Percentiles rank a stretch among this genome's conserved stretches.
Conservation (phyloP, 345 rosid species). For the Eucalyptus cloeziana region DNA sequence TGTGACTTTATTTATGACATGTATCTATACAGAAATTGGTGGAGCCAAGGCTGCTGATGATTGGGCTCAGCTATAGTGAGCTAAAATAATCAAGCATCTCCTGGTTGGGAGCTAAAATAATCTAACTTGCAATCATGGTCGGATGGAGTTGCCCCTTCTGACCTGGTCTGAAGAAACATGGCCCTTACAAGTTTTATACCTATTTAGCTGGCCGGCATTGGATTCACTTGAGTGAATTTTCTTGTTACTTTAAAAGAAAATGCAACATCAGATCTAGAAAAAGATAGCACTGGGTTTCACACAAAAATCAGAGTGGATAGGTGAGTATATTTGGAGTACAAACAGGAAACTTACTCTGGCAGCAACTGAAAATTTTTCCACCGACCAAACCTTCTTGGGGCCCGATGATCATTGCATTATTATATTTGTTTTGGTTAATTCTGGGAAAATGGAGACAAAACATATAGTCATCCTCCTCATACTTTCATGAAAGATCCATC, state of each 20-base stretch:
- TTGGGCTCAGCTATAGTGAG: background rate
- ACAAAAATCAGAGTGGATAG: background rate
- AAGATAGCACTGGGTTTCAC: background rate
- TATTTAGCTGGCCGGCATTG: background rate
- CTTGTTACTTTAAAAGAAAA: background rate
- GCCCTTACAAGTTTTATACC: background rate
- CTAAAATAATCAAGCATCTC: background rate
- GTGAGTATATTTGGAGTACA: background rate
- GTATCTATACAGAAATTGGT: background rate
- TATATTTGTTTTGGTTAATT: background rate
- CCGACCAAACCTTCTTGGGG: background rate
- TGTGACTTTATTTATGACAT: background rate
- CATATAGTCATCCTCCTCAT: background rate
- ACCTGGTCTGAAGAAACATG: background rate
- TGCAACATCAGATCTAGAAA: background rate
- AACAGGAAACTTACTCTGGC: background rate
- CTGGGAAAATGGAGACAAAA: background rate
- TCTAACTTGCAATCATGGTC: background rate
- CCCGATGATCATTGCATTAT: background rate
- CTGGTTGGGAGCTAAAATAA: background rate
- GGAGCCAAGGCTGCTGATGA: background rate
- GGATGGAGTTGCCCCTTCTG: background rate
- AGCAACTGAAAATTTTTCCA: background rate
- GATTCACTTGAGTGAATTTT: background rate
- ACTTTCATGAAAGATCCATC: background rate